Percentiles rank a stretch among this genome's conserved stretches.
These are phyloP conservation scores for Lichtheimia corymbifera DNA, from an alignment of 371 early-diverging fungal genomes.

Conservation along the genomic window DNA sequence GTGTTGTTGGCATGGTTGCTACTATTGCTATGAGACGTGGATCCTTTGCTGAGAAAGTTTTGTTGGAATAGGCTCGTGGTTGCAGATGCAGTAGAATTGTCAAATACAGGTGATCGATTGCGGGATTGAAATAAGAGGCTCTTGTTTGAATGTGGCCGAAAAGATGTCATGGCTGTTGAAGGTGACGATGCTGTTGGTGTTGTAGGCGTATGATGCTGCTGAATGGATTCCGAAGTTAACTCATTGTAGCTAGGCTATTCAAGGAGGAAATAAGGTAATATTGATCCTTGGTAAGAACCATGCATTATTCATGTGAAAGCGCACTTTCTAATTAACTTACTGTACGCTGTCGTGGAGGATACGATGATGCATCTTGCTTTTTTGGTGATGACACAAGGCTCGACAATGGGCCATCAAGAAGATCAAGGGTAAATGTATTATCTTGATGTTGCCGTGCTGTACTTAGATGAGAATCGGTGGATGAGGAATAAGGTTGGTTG, in stretches of 20 bases:
- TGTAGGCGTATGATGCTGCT: background rate
- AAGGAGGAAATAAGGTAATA: background rate
- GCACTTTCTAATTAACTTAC: background rate
- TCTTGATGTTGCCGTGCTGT: background rate
- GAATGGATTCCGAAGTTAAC: background rate
- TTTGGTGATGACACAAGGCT: background rate
- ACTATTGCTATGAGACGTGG: background rate
- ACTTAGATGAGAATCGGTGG: background rate
- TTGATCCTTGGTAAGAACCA: background rate
- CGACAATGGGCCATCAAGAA: background rate
- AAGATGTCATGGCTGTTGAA: background rate
- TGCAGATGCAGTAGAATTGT: background rate
- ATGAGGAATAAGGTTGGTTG: background rate
- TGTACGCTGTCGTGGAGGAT: background rate
- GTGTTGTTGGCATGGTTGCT: background rate
- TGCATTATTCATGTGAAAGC: background rate
- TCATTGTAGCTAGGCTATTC: background rate
- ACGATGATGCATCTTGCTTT: background rate
- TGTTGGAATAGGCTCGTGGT: background rate
- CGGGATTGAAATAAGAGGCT: background rate
- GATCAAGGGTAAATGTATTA: slow-evolving; percentile 1
- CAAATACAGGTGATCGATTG: background rate
- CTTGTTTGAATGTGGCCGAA: background rate
- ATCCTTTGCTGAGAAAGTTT: slow-evolving; percentile 1
- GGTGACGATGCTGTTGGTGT: background rate